phyloP scores from a whole-genome alignment of 768 basidiomycete species.

The Suillus occidentalis region DNA sequence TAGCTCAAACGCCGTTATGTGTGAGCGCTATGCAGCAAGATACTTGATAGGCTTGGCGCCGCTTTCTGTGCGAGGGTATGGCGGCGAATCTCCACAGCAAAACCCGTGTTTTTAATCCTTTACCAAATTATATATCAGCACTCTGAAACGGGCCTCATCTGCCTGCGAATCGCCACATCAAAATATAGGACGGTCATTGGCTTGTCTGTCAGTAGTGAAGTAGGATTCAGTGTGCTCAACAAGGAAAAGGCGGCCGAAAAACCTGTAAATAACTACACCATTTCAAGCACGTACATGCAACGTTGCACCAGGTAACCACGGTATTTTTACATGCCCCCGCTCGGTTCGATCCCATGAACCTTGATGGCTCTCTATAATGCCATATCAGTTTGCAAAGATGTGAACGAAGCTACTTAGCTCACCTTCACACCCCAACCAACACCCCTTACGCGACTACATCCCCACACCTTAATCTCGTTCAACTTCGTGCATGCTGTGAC shows the following conservation, averaged over 20 bases:
- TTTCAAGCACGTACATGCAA: conserved; percentile 37
- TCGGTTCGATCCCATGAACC: conserved; percentile 43
- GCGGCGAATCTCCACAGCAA: not conserved
- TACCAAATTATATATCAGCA: conserved; percentile 13
- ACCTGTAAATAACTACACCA: conserved; percentile 31
- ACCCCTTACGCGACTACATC: conserved; percentile 50
- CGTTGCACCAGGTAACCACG: conserved; percentile 30
- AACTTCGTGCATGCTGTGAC: conserved; percentile 46
- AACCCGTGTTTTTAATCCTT: conserved; percentile 18
- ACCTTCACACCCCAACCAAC: conserved; percentile 47
- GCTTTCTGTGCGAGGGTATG: not conserved
- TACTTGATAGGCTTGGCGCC: not conserved
- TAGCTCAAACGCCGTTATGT: conserved; percentile 9
- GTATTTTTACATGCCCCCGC: conserved; percentile 16
- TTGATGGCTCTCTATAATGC: conserved; percentile 24
- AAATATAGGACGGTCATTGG: not conserved
- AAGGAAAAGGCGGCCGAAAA: conserved; percentile 4
- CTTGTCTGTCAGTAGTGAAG: not conserved
- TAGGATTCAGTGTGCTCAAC: conserved; percentile 14
- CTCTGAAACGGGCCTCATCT: not conserved
- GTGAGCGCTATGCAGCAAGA: not conserved
- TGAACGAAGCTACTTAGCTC: conserved; percentile 11
- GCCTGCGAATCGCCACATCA: not conserved
- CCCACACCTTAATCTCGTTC: conserved; percentile 51
- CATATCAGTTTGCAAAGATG: conserved; percentile 3